Base-by-base conservation (phyloP, 106 monocot species). In the Chionographis japonica region DNA sequence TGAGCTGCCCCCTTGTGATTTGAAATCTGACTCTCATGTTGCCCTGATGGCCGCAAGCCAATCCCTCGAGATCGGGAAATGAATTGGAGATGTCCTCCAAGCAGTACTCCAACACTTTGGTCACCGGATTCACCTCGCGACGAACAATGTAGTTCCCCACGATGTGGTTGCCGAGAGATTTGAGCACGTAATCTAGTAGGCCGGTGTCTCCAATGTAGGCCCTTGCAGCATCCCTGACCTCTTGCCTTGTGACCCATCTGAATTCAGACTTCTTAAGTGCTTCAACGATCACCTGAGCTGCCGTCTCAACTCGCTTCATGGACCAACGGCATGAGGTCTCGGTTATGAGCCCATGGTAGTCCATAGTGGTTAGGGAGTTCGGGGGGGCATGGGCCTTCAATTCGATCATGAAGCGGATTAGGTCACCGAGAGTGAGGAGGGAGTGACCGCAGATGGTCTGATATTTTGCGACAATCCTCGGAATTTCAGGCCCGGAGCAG, bases 91-190 rank as follows among this genome's bases (percentile, higher is more conserved):
- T 56, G 71, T 92, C 86, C 61, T 92, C 89, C 52, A 97, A 63
- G 68, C 88, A 85, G 77, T 97, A 97, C 51, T 97, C 92, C 4
- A 97, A 75, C 43, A 97, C 89, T 60, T 97, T 97, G 61, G 92
- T 97, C 9, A 90, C 83, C 11, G 97, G 97, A 62, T 97, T 97
- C 57, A 97, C 92, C 69, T 72, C 74, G 6, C 97, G 75, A 7
- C 92, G 84, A 12, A 97, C 89, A 50, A 92, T 65, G 68, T 92
- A 83, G 61, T 80, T 87, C 0, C 86, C 93, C 4, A 93, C 74
- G 7, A 89, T 51, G 62, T 84, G 89, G 69, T 93, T 89, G 8
- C 93, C 86, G 5, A 93, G 70, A 1, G 89, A 86, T 61, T 93
- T 93, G 20, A 93, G 84, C 50, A 93, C 93, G 68, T 76, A 93